These are phyloP conservation scores for Suhomyces wounanorum DNA, from an alignment of 1,139 yeast genomes.

Conservation along the genomic window DNA sequence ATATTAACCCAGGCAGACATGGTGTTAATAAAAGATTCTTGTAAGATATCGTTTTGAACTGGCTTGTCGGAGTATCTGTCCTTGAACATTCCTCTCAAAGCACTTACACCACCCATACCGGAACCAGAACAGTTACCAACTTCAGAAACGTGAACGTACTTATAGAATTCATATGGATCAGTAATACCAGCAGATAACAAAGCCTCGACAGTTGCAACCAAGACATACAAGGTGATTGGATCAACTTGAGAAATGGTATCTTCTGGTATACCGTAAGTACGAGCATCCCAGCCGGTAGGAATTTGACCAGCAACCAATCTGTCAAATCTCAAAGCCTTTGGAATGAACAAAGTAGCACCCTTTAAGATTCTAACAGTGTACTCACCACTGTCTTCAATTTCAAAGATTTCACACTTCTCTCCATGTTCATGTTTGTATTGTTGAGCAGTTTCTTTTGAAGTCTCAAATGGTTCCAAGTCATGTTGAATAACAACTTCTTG, in stretches of 20 bases:
- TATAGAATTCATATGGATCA: constrained; percentile 97
- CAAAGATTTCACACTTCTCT: constrained; percentile 89
- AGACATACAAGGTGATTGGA: constrained; percentile 87
- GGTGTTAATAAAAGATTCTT: constrained; percentile 97
- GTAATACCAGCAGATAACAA: constrained; percentile 91
- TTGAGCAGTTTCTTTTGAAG: constrained; percentile 92
- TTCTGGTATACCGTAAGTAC: constrained; percentile 90
- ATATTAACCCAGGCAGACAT: constrained; percentile 99
- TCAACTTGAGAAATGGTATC: constrained; percentile 94
- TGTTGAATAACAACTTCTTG: constrained; percentile 97
- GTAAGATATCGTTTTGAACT: constrained; percentile 94
- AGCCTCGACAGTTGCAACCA: constrained; percentile 95
- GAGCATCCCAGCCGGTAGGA: constrained; percentile 98
- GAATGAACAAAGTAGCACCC: constrained; percentile 90
- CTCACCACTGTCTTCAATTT: constrained; percentile 87
- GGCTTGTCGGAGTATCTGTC: constrained; percentile 91
- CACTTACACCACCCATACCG: constrained; percentile 99
- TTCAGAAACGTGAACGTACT: constrained; percentile 96
- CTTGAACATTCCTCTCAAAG: constrained; percentile 96
- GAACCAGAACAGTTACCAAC: constrained; percentile 99
- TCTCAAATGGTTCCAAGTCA: constrained; percentile 92
- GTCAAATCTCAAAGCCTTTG: constrained; percentile 94
- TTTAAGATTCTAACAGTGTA: constrained; percentile 85
- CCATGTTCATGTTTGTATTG: constrained; percentile 94
- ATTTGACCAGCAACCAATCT: constrained; percentile 98